A percentile compares a stretch with the other conserved stretches of the same genome.
phyloP scores from a whole-genome alignment of 2,329 filamentous ascomycete species.

The Cordyceps cateniannulata region DNA sequence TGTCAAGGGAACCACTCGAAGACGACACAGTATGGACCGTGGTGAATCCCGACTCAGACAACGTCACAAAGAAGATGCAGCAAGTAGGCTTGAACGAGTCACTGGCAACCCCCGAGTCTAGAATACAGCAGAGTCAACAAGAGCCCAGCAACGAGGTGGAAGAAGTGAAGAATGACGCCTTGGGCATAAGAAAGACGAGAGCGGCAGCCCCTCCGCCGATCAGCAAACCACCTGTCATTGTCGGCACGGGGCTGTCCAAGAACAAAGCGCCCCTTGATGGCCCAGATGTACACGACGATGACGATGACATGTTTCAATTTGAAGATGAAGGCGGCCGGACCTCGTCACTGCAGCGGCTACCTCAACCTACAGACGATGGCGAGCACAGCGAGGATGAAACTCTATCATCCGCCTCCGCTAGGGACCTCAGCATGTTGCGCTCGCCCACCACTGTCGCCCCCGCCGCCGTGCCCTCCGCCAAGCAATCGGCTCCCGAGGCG shows the following conservation, averaged over 20 bases:
- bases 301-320: constrained; percentile 42
- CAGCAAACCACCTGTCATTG: constrained; percentile 17
- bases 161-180: constrained; percentile 19
- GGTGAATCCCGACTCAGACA: constrained; percentile 32
- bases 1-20: constrained; percentile 46
- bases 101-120: not conserved
- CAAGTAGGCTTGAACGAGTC: constrained; percentile 13
- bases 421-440: constrained; percentile 12
- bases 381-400: constrained; percentile 31
- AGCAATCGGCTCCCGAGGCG: constrained; percentile 20
- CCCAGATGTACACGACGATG: constrained; percentile 24
- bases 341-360: constrained; percentile 20
- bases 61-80: constrained; percentile 15
- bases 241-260: constrained; percentile 15
- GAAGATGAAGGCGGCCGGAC: constrained; percentile 31
- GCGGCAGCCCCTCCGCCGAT: constrained; percentile 21
- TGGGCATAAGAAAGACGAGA: constrained; percentile 26
- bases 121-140: constrained; percentile 12
- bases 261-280: constrained; percentile 12
- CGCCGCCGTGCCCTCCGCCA: constrained; percentile 35
- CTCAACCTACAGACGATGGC: not conserved
- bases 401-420: constrained; percentile 3
- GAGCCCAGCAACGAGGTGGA: constrained; percentile 17
- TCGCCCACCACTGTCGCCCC: constrained; percentile 35
- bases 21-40: constrained; percentile 45